phyloP scores from a whole-genome alignment of 2,329 filamentous ascomycete genomes.

The Neocucurbitaria cava region DNA sequence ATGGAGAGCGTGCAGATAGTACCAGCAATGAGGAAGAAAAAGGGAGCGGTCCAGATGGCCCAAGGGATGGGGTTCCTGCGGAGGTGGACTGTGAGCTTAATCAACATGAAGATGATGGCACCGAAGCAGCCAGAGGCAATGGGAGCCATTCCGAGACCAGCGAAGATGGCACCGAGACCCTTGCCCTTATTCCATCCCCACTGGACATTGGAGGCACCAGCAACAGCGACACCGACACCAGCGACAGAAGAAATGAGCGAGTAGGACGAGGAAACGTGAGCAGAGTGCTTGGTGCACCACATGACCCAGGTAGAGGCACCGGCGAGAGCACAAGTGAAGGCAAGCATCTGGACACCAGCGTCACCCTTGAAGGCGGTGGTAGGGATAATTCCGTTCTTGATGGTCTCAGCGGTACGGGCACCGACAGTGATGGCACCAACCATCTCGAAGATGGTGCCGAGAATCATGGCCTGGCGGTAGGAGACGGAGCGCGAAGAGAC shows the following conservation, averaged over 20 bases:
- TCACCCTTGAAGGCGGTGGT: slow-evolving; percentile 54
- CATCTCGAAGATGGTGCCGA: slow-evolving; percentile 58
- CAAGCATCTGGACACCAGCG: slow-evolving; percentile 59
- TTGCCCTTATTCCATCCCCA: slow-evolving; percentile 70
- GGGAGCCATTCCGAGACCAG: slow-evolving; percentile 74
- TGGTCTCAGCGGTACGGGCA: slow-evolving; percentile 70
- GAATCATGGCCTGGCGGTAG: slow-evolving; percentile 67
- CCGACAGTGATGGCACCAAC: slow-evolving; percentile 54
- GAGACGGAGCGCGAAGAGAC: slow-evolving; percentile 80
- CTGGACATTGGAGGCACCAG: slow-evolving; percentile 61
- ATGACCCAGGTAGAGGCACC: slow-evolving; percentile 76
- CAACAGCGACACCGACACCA: slow-evolving; percentile 60
- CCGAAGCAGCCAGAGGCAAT: slow-evolving; percentile 69
- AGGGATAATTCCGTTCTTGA: slow-evolving; percentile 73
- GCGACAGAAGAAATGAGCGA: slow-evolving; percentile 59
- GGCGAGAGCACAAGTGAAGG: slow-evolving; percentile 65
- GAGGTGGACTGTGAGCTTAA: slow-evolving; percentile 74
- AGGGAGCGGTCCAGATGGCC: slow-evolving; percentile 75
- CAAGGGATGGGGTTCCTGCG: slow-evolving; percentile 74
- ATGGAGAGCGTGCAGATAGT: slow-evolving; percentile 78
- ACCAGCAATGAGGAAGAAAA: slow-evolving; percentile 78
- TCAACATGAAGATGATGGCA: slow-evolving; percentile 73
- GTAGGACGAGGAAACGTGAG: slow-evolving; percentile 67
- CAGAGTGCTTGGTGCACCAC: slow-evolving; percentile 78
- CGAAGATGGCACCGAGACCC: slow-evolving; percentile 68